Evolutionary conservation across 805 yeast genomes (phyloP).

Genomic region (Kodamaea leandrae): DNA sequence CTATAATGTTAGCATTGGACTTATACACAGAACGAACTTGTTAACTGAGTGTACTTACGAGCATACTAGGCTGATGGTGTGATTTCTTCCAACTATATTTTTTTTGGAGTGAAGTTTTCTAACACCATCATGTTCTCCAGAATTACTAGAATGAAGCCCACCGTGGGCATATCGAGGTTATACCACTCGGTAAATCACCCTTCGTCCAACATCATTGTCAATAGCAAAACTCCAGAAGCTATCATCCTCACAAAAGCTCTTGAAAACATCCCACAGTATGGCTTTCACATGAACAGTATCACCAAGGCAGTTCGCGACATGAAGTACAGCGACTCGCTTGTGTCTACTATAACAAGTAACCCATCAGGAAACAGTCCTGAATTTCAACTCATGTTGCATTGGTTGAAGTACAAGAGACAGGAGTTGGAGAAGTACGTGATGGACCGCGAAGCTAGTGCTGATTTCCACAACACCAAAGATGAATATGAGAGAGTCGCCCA

Average conservation of each 20-base stretch:
- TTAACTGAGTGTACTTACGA: conserved; percentile 13
- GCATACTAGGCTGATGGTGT: conserved; percentile 11
- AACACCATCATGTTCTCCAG: neutral
- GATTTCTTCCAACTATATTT: neutral
- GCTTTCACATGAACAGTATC: conserved; percentile 50
- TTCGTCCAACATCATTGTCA: conserved; percentile 32
- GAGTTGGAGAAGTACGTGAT: conserved; percentile 28
- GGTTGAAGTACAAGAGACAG: conserved; percentile 45
- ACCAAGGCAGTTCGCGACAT: conserved; percentile 47
- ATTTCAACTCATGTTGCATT: conserved; percentile 53
- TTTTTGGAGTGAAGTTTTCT: neutral
- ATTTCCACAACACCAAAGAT: conserved; percentile 25
- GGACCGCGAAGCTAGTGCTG: conserved; percentile 20
- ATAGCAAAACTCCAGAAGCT: conserved; percentile 35
- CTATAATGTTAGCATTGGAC: conserved; percentile 20
- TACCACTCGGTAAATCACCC: conserved; percentile 41
- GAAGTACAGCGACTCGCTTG: conserved; percentile 52
- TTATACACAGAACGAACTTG: neutral
- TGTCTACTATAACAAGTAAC: conserved; percentile 36
- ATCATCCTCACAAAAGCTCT: conserved; percentile 38
- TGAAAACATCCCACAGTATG: conserved; percentile 47
- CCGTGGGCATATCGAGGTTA: conserved; percentile 4
- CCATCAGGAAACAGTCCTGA: conserved; percentile 48
- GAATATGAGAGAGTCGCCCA: conserved; percentile 45
- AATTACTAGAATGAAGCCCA: neutral